Conservation (phyloP, 208 protist genomes). For the Leishmania major region DNA sequence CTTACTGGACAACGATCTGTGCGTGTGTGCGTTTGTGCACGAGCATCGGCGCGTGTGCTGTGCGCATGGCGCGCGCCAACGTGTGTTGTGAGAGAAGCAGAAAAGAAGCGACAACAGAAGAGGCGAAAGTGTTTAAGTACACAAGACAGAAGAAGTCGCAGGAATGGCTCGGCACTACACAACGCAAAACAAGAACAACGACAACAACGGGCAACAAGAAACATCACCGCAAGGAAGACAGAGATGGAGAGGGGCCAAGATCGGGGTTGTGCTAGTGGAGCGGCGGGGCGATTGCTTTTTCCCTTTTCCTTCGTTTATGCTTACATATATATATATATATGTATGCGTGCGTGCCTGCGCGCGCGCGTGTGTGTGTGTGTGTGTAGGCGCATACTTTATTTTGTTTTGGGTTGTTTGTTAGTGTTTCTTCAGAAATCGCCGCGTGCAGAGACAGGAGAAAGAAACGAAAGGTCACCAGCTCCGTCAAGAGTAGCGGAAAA, state of each 20-base stretch:
- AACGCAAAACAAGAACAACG: neutral
- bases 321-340: neutral
- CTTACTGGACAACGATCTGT: neutral
- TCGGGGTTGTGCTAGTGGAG: neutral
- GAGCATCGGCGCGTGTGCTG: neutral
- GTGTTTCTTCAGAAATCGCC: too few relatives aligned
- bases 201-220: neutral
- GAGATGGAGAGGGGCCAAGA: slow-evolving; percentile 14
- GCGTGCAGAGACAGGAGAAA: too few relatives aligned
- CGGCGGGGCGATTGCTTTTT: too few relatives aligned
- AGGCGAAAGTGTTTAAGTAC: neutral
- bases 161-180: neutral
- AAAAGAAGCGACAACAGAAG: neutral
- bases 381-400: neutral
- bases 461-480: too few relatives aligned
- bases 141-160: neutral
- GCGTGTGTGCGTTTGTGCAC: neutral
- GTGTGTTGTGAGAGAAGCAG: neutral
- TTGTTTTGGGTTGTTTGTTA: too few relatives aligned
- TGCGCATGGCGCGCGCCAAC: too few relatives aligned
- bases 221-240: neutral
- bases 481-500: too few relatives aligned
- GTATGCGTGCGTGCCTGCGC: neutral
- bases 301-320: neutral
- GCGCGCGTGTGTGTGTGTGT: neutral